Percentiles rank a stretch among this genome's conserved stretches.
phyloP scores from a whole-genome alignment of 495 filamentous ascomycete genomes.

The Hypoxylon perforatum region DNA sequence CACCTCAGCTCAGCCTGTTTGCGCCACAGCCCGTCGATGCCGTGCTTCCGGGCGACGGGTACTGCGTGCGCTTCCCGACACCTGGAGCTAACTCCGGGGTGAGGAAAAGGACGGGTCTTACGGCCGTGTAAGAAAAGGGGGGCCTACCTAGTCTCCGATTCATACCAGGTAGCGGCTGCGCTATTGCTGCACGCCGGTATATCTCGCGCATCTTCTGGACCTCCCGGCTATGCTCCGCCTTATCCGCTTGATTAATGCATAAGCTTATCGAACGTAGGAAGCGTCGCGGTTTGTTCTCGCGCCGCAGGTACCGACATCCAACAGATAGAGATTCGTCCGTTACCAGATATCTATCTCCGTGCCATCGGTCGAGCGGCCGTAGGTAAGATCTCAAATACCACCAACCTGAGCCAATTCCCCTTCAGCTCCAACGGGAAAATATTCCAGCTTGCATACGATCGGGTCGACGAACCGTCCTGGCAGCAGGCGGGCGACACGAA shows the following conservation, averaged over 20 bases:
- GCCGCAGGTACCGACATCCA: background rate
- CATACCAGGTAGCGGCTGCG: background rate
- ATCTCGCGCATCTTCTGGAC: constrained; percentile 2
- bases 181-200: constrained; percentile 1
- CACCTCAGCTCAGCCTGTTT: background rate
- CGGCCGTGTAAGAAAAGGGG: constrained; percentile 3
- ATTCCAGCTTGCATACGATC: constrained; percentile 3
- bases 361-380: background rate
- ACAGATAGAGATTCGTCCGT: background rate
- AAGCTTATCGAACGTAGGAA: background rate
- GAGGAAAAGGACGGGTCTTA: background rate
- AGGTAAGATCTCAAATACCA: background rate
- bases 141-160: background rate
- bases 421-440: constrained; percentile 5
- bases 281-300: constrained; percentile 13
- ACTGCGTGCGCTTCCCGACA: background rate
- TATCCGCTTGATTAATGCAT: constrained; percentile 1
- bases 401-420: background rate
- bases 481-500: constrained; percentile 1
- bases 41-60: background rate
- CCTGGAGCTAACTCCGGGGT: background rate
- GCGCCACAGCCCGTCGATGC: background rate
- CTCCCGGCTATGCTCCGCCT: background rate
- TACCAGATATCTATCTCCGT: background rate
- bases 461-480: background rate